phyloP scores from a whole-genome alignment of 2,329 filamentous ascomycete genomes.

The Fusarium algeriense region DNA sequence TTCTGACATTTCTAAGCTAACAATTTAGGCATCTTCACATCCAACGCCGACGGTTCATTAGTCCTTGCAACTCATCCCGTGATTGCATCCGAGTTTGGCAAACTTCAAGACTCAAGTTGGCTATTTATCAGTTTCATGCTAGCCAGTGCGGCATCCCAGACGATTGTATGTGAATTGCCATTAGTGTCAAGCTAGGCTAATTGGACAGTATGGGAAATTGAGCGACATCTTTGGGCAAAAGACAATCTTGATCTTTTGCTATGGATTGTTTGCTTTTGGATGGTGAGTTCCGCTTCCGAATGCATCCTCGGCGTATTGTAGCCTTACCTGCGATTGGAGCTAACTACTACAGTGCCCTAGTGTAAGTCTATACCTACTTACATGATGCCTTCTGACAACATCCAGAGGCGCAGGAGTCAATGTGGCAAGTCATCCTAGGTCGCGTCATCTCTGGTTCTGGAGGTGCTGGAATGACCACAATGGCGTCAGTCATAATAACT shows the following conservation, averaged over 20 bases:
- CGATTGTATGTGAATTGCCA: conserved; percentile 1
- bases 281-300: conserved; percentile 51
- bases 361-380: conserved; percentile 16
- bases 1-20: rapidly evolving
- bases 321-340: neutral
- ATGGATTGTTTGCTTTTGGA: conserved; percentile 47
- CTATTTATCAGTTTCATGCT: conserved; percentile 50
- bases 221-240: conserved; percentile 49
- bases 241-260: conserved; percentile 44
- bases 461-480: conserved; percentile 62
- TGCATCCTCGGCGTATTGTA: rapidly evolving
- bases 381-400: neutral
- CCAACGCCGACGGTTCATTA: conserved; percentile 72
- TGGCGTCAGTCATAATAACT: conserved; percentile 47
- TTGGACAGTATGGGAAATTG: conserved; percentile 50
- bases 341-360: conserved; percentile 19
- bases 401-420: conserved; percentile 57
- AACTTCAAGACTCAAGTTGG: conserved; percentile 65
- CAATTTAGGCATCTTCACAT: conserved; percentile 64
- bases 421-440: conserved; percentile 63
- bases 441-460: conserved; percentile 65
- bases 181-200: rapidly evolving
- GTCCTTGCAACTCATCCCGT: conserved; percentile 74
- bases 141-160: conserved; percentile 49
- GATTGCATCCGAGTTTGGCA: conserved; percentile 71